Evolutionary conservation across 495 filamentous ascomycete genomes (phyloP).

Genomic region (Neurospora sp.): DNA sequence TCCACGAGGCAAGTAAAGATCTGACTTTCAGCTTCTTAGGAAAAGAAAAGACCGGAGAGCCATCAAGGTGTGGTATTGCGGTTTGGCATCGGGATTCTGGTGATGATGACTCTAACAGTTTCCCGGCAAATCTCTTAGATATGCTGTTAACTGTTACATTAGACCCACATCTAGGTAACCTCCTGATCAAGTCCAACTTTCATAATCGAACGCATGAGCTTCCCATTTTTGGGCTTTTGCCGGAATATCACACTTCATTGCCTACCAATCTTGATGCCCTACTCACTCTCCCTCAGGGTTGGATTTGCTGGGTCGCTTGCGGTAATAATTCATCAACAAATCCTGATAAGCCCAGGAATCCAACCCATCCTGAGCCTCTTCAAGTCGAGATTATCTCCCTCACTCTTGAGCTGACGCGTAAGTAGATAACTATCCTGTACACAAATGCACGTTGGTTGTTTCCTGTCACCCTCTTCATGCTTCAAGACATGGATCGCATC

Average conservation of each 20-base stretch:
- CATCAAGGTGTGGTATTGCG: not conserved
- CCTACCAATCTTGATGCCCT: not conserved
- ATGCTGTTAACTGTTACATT: not conserved
- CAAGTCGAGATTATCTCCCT: not conserved
- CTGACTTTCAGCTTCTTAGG: not conserved
- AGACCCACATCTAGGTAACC: not conserved
- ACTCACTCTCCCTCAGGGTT: not conserved
- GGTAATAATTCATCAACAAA: not conserved
- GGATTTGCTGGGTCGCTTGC: not conserved
- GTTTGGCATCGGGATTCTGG: not conserved
- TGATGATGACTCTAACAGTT: not conserved
- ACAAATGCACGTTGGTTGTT: not conserved
- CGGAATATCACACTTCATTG: not conserved
- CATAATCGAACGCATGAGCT: not conserved
- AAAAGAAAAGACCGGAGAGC: not conserved
- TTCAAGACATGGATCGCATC: not conserved
- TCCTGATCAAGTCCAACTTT: not conserved
- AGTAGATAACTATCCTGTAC: not conserved
- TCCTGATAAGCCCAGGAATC: not conserved
- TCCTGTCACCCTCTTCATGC: not conserved
- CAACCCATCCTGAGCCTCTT: not conserved
- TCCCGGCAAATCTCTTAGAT: not conserved
- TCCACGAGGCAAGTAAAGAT: not conserved
- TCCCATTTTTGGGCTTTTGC: not conserved
- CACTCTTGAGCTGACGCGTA: not conserved